Conservation (phyloP, 2,329 filamentous ascomycete species). For the Beauveria bassiana region DNA sequence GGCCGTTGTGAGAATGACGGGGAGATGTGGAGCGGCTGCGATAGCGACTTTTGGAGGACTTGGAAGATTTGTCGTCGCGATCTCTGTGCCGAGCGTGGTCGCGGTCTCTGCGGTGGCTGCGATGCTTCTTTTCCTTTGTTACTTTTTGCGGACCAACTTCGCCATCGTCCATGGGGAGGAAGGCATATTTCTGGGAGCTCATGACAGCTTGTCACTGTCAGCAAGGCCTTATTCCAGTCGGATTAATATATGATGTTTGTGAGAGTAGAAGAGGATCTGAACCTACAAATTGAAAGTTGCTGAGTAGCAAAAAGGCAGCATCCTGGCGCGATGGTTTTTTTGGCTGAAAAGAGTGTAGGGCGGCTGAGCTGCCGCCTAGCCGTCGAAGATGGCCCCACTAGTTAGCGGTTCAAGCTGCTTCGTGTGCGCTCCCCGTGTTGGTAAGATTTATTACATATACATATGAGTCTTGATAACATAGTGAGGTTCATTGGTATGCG, state of each 20-base stretch:
- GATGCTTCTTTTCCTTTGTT: slow-evolving; percentile 40
- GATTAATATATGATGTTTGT: no score
- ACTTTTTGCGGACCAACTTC: slow-evolving; percentile 50
- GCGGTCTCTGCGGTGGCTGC: slow-evolving; percentile 24
- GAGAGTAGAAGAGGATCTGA: not conserved
- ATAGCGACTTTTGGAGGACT: slow-evolving; percentile 17
- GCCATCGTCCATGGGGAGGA: slow-evolving; percentile 59
- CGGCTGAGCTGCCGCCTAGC: slow-evolving; percentile 6
- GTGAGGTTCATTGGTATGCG: no score
- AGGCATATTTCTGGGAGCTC: slow-evolving; percentile 56
- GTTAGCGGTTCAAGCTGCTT: no score
- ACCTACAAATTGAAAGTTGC: not conserved
- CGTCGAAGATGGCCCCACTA: not conserved
- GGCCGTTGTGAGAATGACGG: slow-evolving; percentile 21
- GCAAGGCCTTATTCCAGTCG: not conserved
- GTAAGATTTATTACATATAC: not conserved
- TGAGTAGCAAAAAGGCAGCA: not conserved
- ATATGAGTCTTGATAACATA: not conserved
- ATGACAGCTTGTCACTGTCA: slow-evolving; percentile 22
- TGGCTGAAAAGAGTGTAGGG: not conserved
- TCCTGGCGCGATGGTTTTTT: not conserved
- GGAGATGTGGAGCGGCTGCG: slow-evolving; percentile 28
- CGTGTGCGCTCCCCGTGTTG: no score
- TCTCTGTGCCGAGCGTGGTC: slow-evolving; percentile 7
- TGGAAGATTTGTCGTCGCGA: slow-evolving; percentile 18